A percentile compares a stretch with the other conserved stretches of the same genome.
These are phyloP conservation scores for Penicillium sp. DNA, from an alignment of 2,329 filamentous ascomycete genomes.

Conservation along the genomic window DNA sequence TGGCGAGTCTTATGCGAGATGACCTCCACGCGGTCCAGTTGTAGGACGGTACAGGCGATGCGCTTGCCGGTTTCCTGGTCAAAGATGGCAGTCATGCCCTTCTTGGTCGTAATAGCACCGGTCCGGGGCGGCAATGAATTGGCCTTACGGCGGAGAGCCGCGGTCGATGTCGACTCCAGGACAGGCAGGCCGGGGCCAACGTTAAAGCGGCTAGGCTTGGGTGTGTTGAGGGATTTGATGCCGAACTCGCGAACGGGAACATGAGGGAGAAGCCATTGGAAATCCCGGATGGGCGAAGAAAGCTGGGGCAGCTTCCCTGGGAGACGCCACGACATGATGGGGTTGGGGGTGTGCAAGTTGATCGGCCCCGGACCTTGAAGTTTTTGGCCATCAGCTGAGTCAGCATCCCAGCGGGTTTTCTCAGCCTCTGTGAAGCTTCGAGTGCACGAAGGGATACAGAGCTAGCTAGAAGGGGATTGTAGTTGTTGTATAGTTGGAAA, in stretches of 20 bases:
- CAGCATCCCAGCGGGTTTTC: constrained; percentile 2
- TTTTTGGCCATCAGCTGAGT: constrained; percentile 23
- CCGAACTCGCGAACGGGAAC: constrained; percentile 43
- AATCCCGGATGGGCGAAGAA: constrained; percentile 23
- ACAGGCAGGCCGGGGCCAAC: constrained; percentile 49
- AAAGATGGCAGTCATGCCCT: constrained; percentile 93
- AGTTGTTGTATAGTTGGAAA: neutral
- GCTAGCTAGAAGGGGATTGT: neutral
- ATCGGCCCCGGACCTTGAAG: constrained; percentile 11
- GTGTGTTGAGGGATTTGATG: constrained; percentile 59
- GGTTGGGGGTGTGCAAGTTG: constrained; percentile 7
- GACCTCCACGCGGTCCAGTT: constrained; percentile 89
- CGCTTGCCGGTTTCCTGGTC: constrained; percentile 70
- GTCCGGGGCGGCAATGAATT: constrained; percentile 64
- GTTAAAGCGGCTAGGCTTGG: constrained; percentile 54
- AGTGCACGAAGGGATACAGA: neutral
- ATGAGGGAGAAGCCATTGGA: constrained; percentile 24
- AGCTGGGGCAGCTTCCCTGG: constrained; percentile 33
- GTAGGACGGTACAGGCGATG: constrained; percentile 84
- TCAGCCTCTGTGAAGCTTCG: neutral
- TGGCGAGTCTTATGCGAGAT: constrained; percentile 78
- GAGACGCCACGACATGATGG: constrained; percentile 38
- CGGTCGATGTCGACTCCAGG: constrained; percentile 56
- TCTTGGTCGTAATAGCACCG: constrained; percentile 82
- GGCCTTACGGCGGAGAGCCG: constrained; percentile 59